These are phyloP conservation scores for Cercospora sesami DNA, from an alignment of 2,329 filamentous ascomycete genomes.

Conservation along the genomic window DNA sequence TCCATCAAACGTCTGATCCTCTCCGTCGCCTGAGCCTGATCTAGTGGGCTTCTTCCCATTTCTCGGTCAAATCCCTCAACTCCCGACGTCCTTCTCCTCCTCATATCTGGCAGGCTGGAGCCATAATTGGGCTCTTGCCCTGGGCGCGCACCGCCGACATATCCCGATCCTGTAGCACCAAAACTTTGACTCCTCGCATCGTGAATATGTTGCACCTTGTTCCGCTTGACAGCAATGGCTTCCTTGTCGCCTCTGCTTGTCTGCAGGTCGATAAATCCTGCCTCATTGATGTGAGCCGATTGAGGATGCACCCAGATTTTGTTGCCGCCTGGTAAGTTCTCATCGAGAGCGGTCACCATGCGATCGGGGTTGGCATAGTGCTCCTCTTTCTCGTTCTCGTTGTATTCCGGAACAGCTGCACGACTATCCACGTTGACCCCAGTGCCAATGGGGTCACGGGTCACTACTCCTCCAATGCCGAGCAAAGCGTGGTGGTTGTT, in stretches of 20 bases:
- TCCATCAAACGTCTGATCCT: constrained; percentile 21
- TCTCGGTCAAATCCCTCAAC: constrained; percentile 32
- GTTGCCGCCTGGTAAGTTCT: constrained; percentile 51
- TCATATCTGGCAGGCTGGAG: constrained; percentile 29
- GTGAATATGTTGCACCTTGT: constrained; percentile 31
- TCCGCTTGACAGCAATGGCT: constrained; percentile 37
- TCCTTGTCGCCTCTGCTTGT: constrained; percentile 36
- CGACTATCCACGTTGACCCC: background rate
- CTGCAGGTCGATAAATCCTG: constrained; percentile 46
- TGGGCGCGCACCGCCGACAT: constrained; percentile 3
- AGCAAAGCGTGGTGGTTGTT: constrained; percentile 40
- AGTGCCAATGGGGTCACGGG: constrained; percentile 24
- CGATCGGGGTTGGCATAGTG: constrained; percentile 45
- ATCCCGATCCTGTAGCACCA: constrained; percentile 11
- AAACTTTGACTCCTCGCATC: constrained; percentile 23
- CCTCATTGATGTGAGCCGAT: constrained; percentile 48
- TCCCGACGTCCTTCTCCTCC: constrained; percentile 12
- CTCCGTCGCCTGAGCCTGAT: constrained; percentile 7
- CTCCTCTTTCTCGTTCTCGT: constrained; percentile 36
- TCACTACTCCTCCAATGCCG: constrained; percentile 49
- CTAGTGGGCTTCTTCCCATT: constrained; percentile 15
- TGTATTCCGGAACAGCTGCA: constrained; percentile 1
- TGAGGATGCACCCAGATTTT: constrained; percentile 55
- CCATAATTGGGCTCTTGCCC: constrained; percentile 32
- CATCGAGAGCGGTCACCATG: constrained; percentile 43